Evolutionary conservation across 805 yeast species (phyloP).

Genomic region (Candida koratica): DNA sequence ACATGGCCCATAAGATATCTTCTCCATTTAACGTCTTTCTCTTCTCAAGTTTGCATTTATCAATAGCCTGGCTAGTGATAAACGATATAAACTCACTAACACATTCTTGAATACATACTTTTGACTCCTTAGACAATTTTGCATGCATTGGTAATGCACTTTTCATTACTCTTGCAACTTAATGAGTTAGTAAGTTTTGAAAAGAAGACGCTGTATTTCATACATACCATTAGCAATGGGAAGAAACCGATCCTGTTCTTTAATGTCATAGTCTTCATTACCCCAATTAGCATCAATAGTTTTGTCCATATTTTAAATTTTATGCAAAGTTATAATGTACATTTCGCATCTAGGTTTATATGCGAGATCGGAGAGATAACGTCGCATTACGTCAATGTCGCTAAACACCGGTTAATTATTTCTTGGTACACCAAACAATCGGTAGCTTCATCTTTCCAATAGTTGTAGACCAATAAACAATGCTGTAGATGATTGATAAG

Average conservation of each 20-base stretch:
- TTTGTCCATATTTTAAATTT: slow-evolving; percentile 8
- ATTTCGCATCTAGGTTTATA: slow-evolving; percentile 6
- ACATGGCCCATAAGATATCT: slow-evolving; percentile 65
- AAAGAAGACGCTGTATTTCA: too few species aligned
- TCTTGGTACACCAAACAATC: slow-evolving; percentile 31
- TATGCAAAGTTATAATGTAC: too few species aligned
- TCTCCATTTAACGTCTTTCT: slow-evolving; percentile 78
- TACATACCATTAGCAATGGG: slow-evolving; percentile 44
- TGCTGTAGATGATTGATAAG: slow-evolving; percentile 23
- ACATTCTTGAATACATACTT: slow-evolving; percentile 78
- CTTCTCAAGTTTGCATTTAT: slow-evolving; percentile 64
- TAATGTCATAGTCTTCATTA: slow-evolving; percentile 36
- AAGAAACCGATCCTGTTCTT: slow-evolving; percentile 41
- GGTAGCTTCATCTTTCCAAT: slow-evolving; percentile 33
- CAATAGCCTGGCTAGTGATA: slow-evolving; percentile 77
- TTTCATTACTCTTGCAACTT: slow-evolving; percentile 72
- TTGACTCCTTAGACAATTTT: slow-evolving; percentile 74
- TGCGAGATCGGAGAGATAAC: slow-evolving; percentile 23
- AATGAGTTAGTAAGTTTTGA: slow-evolving; percentile 3
- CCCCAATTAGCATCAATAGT: slow-evolving; percentile 15
- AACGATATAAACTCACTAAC: slow-evolving; percentile 79
- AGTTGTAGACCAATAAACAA: slow-evolving; percentile 26
- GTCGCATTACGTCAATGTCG: slow-evolving; percentile 9
- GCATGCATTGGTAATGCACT: slow-evolving; percentile 68
- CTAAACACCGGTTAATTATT: slow-evolving; percentile 22